Evolutionary conservation across 2,329 filamentous ascomycete species (phyloP).

Genomic region (Microdochium nivale): DNA sequence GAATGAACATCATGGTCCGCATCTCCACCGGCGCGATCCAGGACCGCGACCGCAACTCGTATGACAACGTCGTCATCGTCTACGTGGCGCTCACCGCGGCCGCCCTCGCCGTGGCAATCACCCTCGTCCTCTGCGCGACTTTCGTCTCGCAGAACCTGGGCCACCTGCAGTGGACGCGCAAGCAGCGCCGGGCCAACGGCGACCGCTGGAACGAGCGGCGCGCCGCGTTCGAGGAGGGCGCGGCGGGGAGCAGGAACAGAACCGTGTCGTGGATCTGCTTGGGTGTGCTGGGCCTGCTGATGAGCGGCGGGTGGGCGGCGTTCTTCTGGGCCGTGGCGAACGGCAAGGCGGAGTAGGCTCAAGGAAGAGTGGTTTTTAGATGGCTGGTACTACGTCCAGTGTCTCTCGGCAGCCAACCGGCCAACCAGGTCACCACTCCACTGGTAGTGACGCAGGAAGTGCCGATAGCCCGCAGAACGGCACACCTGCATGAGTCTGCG

Average conservation of each 20-base stretch:
- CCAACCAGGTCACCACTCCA: too few species aligned
- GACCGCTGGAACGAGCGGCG: constrained; percentile 32
- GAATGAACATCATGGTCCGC: constrained; percentile 51
- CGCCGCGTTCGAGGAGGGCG: constrained; percentile 26
- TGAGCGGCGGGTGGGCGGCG: constrained; percentile 42
- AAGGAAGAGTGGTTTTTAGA: too few species aligned
- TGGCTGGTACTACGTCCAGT: too few species aligned
- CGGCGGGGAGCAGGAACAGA: constrained; percentile 26
- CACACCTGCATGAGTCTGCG: too few species aligned
- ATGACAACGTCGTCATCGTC: constrained; percentile 43
- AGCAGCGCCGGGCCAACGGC: constrained; percentile 37
- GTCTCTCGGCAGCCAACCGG: too few species aligned
- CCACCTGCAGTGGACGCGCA: constrained; percentile 49
- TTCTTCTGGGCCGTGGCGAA: constrained; percentile 55
- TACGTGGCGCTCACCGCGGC: constrained; percentile 45
- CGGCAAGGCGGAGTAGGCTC: constrained; percentile 28
- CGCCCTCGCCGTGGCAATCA: constrained; percentile 34
- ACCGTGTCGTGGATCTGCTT: constrained; percentile 34
- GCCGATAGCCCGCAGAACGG: too few species aligned
- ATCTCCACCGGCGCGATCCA: constrained; percentile 50
- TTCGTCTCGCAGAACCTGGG: constrained; percentile 32
- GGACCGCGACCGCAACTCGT: constrained; percentile 46
- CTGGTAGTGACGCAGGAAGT: too few species aligned
- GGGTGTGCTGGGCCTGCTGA: constrained; percentile 30
- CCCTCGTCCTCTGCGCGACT: constrained; percentile 26